These are phyloP conservation scores for Pseudofabraea citricarpa DNA, from an alignment of 2,329 filamentous ascomycete species.

Conservation along the genomic window DNA sequence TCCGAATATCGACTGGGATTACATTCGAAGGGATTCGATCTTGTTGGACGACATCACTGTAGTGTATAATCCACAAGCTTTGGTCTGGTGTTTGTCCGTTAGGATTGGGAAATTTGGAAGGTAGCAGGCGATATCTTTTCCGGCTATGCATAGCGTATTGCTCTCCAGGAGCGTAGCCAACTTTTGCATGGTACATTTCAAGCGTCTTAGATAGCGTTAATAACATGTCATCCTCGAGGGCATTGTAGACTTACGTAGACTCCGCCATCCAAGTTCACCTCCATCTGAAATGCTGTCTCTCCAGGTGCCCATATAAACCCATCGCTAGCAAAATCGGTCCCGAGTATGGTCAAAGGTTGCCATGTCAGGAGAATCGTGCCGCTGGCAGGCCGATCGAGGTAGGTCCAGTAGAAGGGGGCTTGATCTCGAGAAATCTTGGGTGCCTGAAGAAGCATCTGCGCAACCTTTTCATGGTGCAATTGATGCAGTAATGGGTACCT, in stretches of 20 bases:
- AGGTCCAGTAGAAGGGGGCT: conserved; percentile 89
- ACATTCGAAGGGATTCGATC: conserved; percentile 67
- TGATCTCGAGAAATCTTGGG: conserved; percentile 80
- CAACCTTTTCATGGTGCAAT: conserved; percentile 70
- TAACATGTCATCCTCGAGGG: not conserved
- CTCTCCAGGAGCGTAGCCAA: conserved; percentile 76
- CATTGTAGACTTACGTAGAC: conserved; percentile 8
- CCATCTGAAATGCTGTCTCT: conserved; percentile 72
- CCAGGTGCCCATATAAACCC: conserved; percentile 86
- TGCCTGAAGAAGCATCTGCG: conserved; percentile 77
- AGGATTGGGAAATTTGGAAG: conserved; percentile 63
- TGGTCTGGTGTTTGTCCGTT: conserved; percentile 70
- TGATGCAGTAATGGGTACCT: conserved; percentile 71
- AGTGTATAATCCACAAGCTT: conserved; percentile 87
- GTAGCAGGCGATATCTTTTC: conserved; percentile 78
- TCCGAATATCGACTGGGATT: conserved; percentile 59
- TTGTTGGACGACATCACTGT: conserved; percentile 69
- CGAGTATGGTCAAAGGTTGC: conserved; percentile 71
- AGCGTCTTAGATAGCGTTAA: conserved; percentile 54
- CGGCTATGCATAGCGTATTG: conserved; percentile 71
- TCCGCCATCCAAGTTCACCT: conserved; percentile 38
- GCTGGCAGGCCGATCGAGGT: conserved; percentile 76
- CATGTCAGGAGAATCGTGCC: conserved; percentile 81
- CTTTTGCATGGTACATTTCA: conserved; percentile 81
- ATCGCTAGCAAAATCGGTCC: conserved; percentile 78